These are phyloP conservation scores for Nectriaceae sp. DNA, from an alignment of 2,329 filamentous ascomycete genomes.

Conservation along the genomic window DNA sequence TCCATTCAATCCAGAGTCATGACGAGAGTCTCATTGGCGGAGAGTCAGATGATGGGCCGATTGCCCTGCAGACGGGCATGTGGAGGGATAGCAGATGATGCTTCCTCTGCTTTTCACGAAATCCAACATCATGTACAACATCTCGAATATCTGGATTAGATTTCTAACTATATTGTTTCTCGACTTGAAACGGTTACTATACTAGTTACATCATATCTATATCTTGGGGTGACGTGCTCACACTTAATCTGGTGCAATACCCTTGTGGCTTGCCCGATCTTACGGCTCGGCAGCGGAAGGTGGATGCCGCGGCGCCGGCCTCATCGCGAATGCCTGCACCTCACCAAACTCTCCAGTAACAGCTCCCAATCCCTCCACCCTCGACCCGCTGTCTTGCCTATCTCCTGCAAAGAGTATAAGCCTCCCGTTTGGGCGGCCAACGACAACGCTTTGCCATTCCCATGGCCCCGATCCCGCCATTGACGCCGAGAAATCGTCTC, in stretches of 20 bases:
- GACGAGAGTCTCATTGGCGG: too few species aligned
- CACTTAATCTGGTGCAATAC: background rate
- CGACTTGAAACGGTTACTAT: too few species aligned
- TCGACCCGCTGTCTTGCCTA: too few species aligned
- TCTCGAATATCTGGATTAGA: too few species aligned
- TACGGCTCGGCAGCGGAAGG: background rate
- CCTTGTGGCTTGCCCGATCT: background rate
- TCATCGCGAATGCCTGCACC: slow-evolving; percentile 6
- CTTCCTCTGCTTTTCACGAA: too few species aligned
- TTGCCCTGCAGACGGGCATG: too few species aligned
- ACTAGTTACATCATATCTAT: background rate
- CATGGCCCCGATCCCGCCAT: background rate
- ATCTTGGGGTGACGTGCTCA: background rate
- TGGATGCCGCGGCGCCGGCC: background rate
- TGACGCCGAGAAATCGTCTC: slow-evolving; percentile 2
- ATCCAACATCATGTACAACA: too few species aligned
- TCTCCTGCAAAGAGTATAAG: too few species aligned
- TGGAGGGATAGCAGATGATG: too few species aligned
- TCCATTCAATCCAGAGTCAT: too few species aligned
- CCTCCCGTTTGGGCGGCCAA: background rate
- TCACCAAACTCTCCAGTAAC: slow-evolving; percentile 1
- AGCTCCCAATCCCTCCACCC: background rate
- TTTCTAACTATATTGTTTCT: too few species aligned
- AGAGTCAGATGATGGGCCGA: too few species aligned
- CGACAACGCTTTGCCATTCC: background rate